Percentiles rank a stretch among this genome's conserved stretches.
These are phyloP conservation scores for Emiliania huxleyi DNA, from an alignment of 78 protist species.

Conservation along the genomic window DNA sequence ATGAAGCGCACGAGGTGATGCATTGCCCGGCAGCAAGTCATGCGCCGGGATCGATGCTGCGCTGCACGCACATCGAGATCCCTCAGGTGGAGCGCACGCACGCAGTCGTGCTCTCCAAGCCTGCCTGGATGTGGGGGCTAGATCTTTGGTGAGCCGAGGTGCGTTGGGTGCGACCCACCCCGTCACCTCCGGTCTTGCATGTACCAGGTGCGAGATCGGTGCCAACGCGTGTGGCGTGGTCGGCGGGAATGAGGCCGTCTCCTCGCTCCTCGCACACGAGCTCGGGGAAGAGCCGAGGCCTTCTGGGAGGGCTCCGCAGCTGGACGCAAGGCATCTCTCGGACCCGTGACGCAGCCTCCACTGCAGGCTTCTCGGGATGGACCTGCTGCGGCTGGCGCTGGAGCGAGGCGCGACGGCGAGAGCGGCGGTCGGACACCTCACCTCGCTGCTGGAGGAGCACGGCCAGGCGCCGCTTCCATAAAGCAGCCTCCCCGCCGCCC, in stretches of 20 bases:
- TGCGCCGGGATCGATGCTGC: neutral
- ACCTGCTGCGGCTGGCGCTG: constrained; percentile 2
- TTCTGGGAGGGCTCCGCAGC: too few species aligned
- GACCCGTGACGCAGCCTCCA: too few species aligned
- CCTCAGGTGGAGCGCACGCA: neutral
- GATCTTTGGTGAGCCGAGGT: too few species aligned
- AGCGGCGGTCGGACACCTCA: too few species aligned
- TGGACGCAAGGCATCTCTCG: too few species aligned
- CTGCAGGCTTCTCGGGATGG: neutral
- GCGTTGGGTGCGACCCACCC: too few species aligned
- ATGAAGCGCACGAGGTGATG: neutral
- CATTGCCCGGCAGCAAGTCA: neutral
- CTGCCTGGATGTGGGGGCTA: neutral
- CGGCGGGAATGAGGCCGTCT: neutral
- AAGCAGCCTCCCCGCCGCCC: too few species aligned
- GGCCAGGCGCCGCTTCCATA: too few species aligned
- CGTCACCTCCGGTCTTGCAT: too few species aligned
- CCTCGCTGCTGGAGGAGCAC: too few species aligned
- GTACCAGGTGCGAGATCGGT: neutral
- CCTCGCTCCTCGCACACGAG: neutral
- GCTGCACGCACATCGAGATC: neutral
- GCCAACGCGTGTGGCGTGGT: neutral
- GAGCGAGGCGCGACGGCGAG: neutral
- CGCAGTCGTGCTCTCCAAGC: neutral
- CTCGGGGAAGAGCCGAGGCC: neutral